phyloP scores from a whole-genome alignment of 2,329 filamentous ascomycete genomes.

The Cladosporium phlei region DNA sequence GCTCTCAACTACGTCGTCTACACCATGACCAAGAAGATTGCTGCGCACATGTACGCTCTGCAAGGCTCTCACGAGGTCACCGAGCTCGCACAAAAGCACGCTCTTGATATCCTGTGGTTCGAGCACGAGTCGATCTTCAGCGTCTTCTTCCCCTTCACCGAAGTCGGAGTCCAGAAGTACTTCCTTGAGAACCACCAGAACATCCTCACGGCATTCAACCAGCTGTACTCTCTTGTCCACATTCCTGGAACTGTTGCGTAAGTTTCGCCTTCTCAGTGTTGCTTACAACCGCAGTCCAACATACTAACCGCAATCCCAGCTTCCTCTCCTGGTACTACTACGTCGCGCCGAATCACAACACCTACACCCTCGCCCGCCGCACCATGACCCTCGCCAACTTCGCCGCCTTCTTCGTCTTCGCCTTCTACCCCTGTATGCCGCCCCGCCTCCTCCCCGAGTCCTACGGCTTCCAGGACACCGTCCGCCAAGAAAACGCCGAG shows the following conservation, averaged over 20 bases:
- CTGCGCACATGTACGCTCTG: slow-evolving; percentile 22
- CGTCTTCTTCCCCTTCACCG: slow-evolving; percentile 50
- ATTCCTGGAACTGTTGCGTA: slow-evolving; percentile 58
- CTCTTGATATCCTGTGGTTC: slow-evolving; percentile 51
- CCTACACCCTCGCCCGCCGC: slow-evolving; percentile 41
- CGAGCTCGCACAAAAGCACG: slow-evolving; percentile 53
- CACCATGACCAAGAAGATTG: slow-evolving; percentile 45
- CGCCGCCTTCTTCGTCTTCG: slow-evolving; percentile 49
- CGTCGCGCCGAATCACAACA: slow-evolving; percentile 48
- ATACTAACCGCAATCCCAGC: slow-evolving; percentile 30
- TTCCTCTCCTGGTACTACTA: slow-evolving; percentile 63
- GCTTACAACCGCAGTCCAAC: no score
- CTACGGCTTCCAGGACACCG: slow-evolving; percentile 45
- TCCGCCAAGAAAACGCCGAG: slow-evolving; percentile 44
- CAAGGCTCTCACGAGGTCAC: slow-evolving; percentile 47
- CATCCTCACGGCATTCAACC: slow-evolving; percentile 53
- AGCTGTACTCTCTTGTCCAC: slow-evolving; percentile 56
- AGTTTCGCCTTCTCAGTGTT: no score
- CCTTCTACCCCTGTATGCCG: slow-evolving; percentile 52
- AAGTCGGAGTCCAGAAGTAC: slow-evolving; percentile 52
- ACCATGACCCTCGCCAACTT: slow-evolving; percentile 51
- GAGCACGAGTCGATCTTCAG: slow-evolving; percentile 49
- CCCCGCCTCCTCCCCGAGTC: slow-evolving; percentile 43
- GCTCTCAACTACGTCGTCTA: slow-evolving; percentile 62
- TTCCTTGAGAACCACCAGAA: slow-evolving; percentile 52